Conservation (phyloP, 441 rosid genomes). For the Pelargonium citronellum region DNA sequence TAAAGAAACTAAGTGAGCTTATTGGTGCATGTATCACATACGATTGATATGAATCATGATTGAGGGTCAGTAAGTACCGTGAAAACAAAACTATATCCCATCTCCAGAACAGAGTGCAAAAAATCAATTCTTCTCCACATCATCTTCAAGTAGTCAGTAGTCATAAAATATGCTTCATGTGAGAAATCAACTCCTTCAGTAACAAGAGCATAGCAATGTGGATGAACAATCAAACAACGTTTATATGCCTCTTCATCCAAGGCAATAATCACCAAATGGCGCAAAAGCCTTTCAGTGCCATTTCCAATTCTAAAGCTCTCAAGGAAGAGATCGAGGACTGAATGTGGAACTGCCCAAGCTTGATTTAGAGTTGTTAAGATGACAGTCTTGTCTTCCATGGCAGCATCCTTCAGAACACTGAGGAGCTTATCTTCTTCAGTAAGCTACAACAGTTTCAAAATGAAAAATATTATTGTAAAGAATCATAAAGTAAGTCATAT, state of each 20-base stretch:
- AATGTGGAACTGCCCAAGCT: slow-evolving; percentile 71
- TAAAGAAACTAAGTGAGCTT: no score
- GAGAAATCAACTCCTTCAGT: slow-evolving; percentile 60
- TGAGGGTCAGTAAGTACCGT: slow-evolving; percentile 42
- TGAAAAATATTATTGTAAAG: background rate
- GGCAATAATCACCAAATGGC: slow-evolving; percentile 65
- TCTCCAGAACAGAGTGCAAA: slow-evolving; percentile 55
- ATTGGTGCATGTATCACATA: no score
- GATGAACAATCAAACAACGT: slow-evolving; percentile 45
- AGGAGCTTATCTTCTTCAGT: slow-evolving; percentile 45
- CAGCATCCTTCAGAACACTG: slow-evolving; percentile 52
- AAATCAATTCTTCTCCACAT: slow-evolving; percentile 88
- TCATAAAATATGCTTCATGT: slow-evolving; percentile 68
- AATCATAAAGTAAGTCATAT: background rate
- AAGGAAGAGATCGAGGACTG: slow-evolving; percentile 59
- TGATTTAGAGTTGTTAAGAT: slow-evolving; percentile 68
- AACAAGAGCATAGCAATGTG: slow-evolving; percentile 52
- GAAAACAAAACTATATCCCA: slow-evolving; percentile 80
- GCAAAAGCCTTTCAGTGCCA: slow-evolving; percentile 48
- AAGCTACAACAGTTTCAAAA: slow-evolving; percentile 14
- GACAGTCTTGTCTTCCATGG: slow-evolving; percentile 57
- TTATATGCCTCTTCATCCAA: slow-evolving; percentile 55
- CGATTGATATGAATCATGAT: background rate
- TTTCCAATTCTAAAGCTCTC: slow-evolving; percentile 62
- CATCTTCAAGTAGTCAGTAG: slow-evolving; percentile 55